Base-by-base conservation (phyloP, 2,329 filamentous ascomycete species). In the Pseudogymnoascus sp. region DNA sequence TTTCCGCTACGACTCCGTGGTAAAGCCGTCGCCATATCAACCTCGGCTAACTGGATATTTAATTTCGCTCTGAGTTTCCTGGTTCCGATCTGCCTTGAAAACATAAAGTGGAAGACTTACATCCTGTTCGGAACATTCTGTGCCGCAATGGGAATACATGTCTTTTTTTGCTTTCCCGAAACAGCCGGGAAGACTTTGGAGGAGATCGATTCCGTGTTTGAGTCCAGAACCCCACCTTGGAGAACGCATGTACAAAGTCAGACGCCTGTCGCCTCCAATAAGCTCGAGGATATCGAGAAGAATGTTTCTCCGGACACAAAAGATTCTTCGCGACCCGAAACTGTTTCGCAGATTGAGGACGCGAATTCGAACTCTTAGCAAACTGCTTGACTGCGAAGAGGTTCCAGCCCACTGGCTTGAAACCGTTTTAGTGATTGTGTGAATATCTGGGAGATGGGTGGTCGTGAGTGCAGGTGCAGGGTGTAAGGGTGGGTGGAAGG, bases 161-260 rank as follows among this genome's bases (percentile, higher is more conserved):
- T 86, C 50, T 87, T 81, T 76, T 85, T 84, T 71, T 79, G 84
- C 68, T 84, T 86, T 2, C 84, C 84, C 0, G 84, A 88, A 73
- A 87, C 85, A 0, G 86, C 85, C 70, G 77, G 83, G 0, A 73
- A 85, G 1, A 82, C 82, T 0, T 77, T 88, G 0, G 85, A 88
- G 68, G 85, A 88, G 69, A 85, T 88, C 78, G 83, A 61, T 37
- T 44, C 23, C 33, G 21, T 61, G 12, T 61, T 40, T 40, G 37
- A 40, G 37, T 40, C 37, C 5, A 40, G n/a, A 40, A 40, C 37
- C 37, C 37, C 37, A 40, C 37, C 37, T 18, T 40, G 37, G 37
- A 40, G 37, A 40, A 40, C 37, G 37, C 37, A 40, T 40, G 37
- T 40, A 40, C n/a, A 40, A 10, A 40, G 37, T 18, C 37, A 18